Evolutionary conservation across 2,329 filamentous ascomycete species (phyloP).

Genomic region (Aspergillus intermedius): DNA sequence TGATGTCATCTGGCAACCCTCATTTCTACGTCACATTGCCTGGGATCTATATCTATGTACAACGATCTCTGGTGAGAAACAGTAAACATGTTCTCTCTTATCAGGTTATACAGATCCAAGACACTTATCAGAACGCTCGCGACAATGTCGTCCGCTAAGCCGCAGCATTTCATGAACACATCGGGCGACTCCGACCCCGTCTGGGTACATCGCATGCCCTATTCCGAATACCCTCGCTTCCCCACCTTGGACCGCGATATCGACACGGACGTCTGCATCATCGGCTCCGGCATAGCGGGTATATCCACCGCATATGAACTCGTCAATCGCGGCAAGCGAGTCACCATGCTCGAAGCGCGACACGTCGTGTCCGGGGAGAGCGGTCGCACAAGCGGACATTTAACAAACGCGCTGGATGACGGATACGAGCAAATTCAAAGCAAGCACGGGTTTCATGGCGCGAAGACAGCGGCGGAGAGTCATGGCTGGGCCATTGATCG

Average conservation of each 20-base stretch:
- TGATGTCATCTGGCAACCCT: neutral
- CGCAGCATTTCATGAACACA: slow-evolving; percentile 36
- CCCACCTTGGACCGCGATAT: slow-evolving; percentile 38
- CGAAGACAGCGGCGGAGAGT: slow-evolving; percentile 46
- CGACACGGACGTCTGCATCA: slow-evolving; percentile 45
- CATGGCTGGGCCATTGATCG: slow-evolving; percentile 50
- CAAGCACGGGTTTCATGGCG: slow-evolving; percentile 48
- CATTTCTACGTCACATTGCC: neutral
- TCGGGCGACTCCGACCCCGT: slow-evolving; percentile 48
- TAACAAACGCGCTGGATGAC: slow-evolving; percentile 51
- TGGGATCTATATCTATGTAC: neutral
- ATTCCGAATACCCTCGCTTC: slow-evolving; percentile 40
- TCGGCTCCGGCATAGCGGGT: slow-evolving; percentile 50
- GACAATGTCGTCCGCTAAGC: neutral
- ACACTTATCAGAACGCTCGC: too few species aligned
- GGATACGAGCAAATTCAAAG: slow-evolving; percentile 46
- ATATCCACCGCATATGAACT: slow-evolving; percentile 50
- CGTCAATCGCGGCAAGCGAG: slow-evolving; percentile 44
- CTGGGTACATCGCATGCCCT: slow-evolving; percentile 48
- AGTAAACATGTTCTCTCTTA: neutral
- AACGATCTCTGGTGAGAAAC: neutral
- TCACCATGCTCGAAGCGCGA: slow-evolving; percentile 50
- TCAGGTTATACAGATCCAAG: too few species aligned
- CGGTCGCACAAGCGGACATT: slow-evolving; percentile 49
- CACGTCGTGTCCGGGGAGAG: slow-evolving; percentile 49